Conservation (phyloP, 306 rosid genomes). For the Sicyos edulis region DNA sequence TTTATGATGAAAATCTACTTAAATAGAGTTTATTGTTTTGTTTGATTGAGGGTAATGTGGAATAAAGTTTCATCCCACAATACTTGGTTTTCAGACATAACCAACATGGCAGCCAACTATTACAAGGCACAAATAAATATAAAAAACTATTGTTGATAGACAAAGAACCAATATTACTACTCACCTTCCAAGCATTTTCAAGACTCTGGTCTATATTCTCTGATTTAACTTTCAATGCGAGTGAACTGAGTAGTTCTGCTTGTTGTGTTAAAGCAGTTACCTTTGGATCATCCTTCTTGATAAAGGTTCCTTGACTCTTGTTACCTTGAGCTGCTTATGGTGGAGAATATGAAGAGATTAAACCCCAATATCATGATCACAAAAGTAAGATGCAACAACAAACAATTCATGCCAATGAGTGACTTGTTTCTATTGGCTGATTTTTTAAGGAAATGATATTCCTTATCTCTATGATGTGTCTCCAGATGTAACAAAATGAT, state of each 20-base stretch:
- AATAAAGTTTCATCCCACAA: not conserved
- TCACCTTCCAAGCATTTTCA: constrained; percentile 98
- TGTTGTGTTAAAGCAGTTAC: constrained; percentile 77
- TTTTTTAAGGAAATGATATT: constrained; percentile 23
- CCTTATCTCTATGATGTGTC: not conserved
- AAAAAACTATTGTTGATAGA: not conserved
- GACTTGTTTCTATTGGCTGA: constrained; percentile 24
- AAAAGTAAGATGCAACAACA: constrained; percentile 5
- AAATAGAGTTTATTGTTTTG: not conserved
- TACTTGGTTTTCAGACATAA: constrained; percentile 1
- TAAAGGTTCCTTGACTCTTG: constrained; percentile 65
- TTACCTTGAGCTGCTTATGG: constrained; percentile 41
- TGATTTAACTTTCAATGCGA: constrained; percentile 71
- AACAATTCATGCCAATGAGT: constrained; percentile 4
- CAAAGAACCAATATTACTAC: constrained; percentile 23
- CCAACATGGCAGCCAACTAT: constrained; percentile 4
- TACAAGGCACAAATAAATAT: not conserved
- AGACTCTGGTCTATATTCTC: constrained; percentile 91
- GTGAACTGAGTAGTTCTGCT: constrained; percentile 85
- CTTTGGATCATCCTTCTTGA: constrained; percentile 85
- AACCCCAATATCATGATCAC: not conserved
- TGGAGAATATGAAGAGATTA: constrained; percentile 26
- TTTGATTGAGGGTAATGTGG: not conserved
- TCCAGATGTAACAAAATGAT: constrained; percentile 21
- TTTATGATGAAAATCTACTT: constrained; percentile 6